A percentile compares a stretch with the other conserved stretches of the same genome.
Conservation (phyloP, 495 filamentous ascomycete species). For the Umbilicaria muhlenbergii region DNA sequence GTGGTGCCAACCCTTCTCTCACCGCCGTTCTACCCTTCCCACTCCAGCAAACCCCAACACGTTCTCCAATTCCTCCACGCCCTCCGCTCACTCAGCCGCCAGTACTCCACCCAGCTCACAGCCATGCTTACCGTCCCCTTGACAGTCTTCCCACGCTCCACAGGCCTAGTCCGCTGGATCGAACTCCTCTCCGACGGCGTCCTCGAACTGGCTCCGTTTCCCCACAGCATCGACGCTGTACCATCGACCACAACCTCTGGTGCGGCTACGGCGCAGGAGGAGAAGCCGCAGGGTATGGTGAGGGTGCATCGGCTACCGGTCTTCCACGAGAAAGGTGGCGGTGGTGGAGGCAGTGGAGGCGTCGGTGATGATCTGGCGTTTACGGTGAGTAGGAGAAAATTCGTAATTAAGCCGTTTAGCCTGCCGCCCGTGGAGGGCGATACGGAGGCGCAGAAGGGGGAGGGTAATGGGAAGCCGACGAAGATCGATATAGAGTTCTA, state of each 20-base stretch:
- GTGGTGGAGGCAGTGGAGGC: constrained; percentile 41
- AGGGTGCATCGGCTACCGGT: constrained; percentile 71
- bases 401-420: constrained; percentile 78
- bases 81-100: constrained; percentile 56
- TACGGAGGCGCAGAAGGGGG: constrained; percentile 46
- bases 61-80: constrained; percentile 74
- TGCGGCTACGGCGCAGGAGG: constrained; percentile 40
- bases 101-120: constrained; percentile 48
- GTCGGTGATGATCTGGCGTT: constrained; percentile 80
- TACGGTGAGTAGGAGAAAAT: constrained; percentile 63
- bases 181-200: constrained; percentile 78
- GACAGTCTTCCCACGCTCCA: constrained; percentile 61
- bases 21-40: constrained; percentile 61
- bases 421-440: constrained; percentile 81
- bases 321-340: constrained; percentile 74
- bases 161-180: constrained; percentile 73
- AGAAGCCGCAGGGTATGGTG: constrained; percentile 73
- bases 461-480: constrained; percentile 28
- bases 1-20: constrained; percentile 72
- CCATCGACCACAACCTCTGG: constrained; percentile 29
- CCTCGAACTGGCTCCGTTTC: constrained; percentile 75
- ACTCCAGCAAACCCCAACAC: constrained; percentile 48
- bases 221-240: constrained; percentile 43
- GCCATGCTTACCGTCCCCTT: constrained; percentile 66
- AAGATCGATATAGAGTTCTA: constrained; percentile 50